Evolutionary conservation across 257 asterid genomes (phyloP), one percentile per base, ranked within the genome.

Genomic region (Solanum medicagineum): DNA sequence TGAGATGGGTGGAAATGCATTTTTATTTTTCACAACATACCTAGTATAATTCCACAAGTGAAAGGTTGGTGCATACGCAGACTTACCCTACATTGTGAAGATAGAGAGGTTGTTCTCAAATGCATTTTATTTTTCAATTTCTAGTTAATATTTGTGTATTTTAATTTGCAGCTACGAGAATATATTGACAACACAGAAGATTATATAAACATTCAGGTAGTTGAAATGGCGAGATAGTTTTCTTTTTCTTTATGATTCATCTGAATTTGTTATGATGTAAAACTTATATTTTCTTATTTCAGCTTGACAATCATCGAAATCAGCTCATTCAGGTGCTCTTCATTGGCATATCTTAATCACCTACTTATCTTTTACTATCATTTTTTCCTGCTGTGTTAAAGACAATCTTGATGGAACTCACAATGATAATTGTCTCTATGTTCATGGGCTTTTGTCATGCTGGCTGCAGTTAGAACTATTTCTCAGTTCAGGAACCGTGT

Each of bases 271-370:
- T n/a, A 1, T 32, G 12, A 81, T 83, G 86, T 87, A 47, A 85
- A 63, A 79, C 59, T 84, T 36, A 7, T 54, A 14, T 29, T 60
- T 60, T 84, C 85, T 54, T 71, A 19, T 89, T 83, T 82, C 97
- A 95, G 98, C 99, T 95, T 62, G 99, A 95, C 87, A 94, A 95
- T 90, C 99, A 93, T 81, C 94, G 99, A 79, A 95, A 95, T 86
- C 99, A 95, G 91, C 97, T 94, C 83, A 96, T 96, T 87, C 99
- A 96, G 98, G 99, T 96, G 44, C 83, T 81, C 13, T 53, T 20
- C 83, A 24, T 77, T 77, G 22, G 42, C 19, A 74, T 53, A 77
- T 51, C 65, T 77, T 14, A 53, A 77, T 53, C 1, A 7, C 47
- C 45, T 45, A 22, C 81, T 22, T 77, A 16, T 51, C 63, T 53